A percentile compares a stretch with the other conserved stretches of the same genome.
These are phyloP conservation scores for Aspergillus fischeri DNA, from an alignment of 2,329 filamentous ascomycete genomes.

Conservation along the genomic window DNA sequence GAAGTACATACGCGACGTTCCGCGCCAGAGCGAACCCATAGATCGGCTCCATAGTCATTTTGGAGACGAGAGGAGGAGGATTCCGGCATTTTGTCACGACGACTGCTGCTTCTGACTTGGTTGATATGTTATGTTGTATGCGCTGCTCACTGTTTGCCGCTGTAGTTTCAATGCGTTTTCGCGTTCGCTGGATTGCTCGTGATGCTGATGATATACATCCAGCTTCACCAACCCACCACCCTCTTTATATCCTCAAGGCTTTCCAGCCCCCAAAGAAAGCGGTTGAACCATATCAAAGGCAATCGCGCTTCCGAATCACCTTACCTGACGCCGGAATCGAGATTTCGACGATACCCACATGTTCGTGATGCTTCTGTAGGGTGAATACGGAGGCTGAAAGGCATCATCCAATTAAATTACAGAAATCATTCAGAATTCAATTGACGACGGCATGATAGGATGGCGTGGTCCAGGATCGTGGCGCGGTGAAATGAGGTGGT, in stretches of 20 bases:
- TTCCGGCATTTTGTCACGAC: slow-evolving; percentile 2
- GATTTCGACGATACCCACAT: background rate
- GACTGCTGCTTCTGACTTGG: background rate
- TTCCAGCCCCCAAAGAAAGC: background rate
- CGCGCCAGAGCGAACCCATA: slow-evolving; percentile 29
- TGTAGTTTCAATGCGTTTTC: too few relatives aligned
- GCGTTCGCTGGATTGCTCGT: too few relatives aligned
- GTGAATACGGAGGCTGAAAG: background rate
- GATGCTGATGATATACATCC: too few relatives aligned
- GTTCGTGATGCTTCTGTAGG: background rate
- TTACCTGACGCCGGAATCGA: background rate
- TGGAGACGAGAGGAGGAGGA: slow-evolving; percentile 20
- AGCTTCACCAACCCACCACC: background rate
- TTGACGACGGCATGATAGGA: background rate
- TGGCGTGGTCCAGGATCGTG: background rate
- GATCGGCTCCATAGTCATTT: slow-evolving; percentile 35
- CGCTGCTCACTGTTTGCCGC: background rate
- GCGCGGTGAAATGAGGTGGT: background rate
- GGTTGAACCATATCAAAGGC: background rate
- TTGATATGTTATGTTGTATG: background rate
- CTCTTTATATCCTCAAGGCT: background rate
- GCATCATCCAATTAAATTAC: background rate
- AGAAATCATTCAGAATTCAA: background rate
- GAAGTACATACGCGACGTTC: slow-evolving; percentile 20
- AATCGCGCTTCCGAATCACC: background rate